Percentiles rank a stretch among this genome's conserved stretches.
phyloP scores from a whole-genome alignment of 257 asterid genomes.

The Forsythia viridissima region DNA sequence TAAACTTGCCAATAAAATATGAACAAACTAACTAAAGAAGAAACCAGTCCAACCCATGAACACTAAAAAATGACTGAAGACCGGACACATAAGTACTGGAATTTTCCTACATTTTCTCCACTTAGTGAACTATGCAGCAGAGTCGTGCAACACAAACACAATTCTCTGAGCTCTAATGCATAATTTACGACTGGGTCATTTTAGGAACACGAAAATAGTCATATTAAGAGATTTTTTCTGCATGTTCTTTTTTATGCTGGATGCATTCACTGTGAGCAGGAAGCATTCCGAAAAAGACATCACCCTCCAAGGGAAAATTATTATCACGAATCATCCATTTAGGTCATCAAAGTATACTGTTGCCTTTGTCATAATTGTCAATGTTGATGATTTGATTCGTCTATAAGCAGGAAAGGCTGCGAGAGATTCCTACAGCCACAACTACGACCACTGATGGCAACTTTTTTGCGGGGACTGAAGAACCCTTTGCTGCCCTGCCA shows the following conservation, averaged over 20 bases:
- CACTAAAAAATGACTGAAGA: too few species aligned
- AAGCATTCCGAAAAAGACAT: not conserved
- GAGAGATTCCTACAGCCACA: constrained; percentile 85
- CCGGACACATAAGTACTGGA: too few species aligned
- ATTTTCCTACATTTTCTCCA: too few species aligned
- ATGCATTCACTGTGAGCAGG: not conserved
- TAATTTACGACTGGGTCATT: not conserved
- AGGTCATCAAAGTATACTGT: not conserved
- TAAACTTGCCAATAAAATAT: too few species aligned
- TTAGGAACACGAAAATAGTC: not conserved
- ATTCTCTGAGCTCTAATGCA: not conserved
- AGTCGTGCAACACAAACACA: not conserved
- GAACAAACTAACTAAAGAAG: too few species aligned
- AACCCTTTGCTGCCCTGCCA: constrained; percentile 75
- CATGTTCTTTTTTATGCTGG: constrained; percentile 6
- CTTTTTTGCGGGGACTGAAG: constrained; percentile 54
- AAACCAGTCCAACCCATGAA: too few species aligned
- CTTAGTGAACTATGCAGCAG: too few species aligned
- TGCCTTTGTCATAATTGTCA: constrained; percentile 5
- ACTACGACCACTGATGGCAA: constrained; percentile 63
- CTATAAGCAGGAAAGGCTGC: constrained; percentile 73
- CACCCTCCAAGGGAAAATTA: not conserved
- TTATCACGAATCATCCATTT: not conserved
- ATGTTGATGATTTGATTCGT: constrained; percentile 18
- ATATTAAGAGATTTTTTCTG: not conserved